phyloP scores from a whole-genome alignment of 768 basidiomycete species.

The Strobilomyces dryophilus region DNA sequence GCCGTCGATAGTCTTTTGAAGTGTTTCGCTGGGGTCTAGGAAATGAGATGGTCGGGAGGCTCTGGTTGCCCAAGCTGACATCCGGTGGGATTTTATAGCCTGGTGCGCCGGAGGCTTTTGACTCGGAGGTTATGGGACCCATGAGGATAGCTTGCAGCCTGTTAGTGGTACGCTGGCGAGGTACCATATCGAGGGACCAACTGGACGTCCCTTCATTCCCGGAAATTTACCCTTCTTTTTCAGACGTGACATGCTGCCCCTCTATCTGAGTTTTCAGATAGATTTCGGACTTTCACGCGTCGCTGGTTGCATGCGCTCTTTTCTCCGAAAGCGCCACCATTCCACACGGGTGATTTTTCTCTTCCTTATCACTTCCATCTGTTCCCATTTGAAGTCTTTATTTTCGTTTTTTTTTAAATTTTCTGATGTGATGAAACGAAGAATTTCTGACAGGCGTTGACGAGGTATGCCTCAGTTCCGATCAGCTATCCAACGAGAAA shows the following conservation, averaged over 20 bases:
- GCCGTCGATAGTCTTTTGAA: background rate
- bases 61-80: constrained; percentile 14
- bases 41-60: constrained; percentile 7
- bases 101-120: constrained; percentile 8
- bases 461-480: constrained; percentile 10
- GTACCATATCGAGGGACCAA: constrained; percentile 24
- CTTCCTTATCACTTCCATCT: constrained; percentile 22
- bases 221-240: constrained; percentile 18
- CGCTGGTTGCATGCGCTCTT: constrained; percentile 20
- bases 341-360: constrained; percentile 13
- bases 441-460: constrained; percentile 11
- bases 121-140: constrained; percentile 11
- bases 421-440: constrained; percentile 15
- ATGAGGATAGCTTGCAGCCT: constrained; percentile 21
- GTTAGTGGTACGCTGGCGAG: constrained; percentile 19
- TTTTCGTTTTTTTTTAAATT: constrained; percentile 1
- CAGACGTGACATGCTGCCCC: constrained; percentile 19
- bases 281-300: constrained; percentile 32
- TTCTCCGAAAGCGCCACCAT: constrained; percentile 24
- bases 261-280: constrained; percentile 28
- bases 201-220: constrained; percentile 24
- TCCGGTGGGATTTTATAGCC: constrained; percentile 24
- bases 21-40: background rate
- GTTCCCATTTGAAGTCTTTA: constrained; percentile 14
- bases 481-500: constrained; percentile 15